These are phyloP conservation scores for Parietaria judaica DNA, from an alignment of 306 rosid genomes.

Conservation along the genomic window DNA sequence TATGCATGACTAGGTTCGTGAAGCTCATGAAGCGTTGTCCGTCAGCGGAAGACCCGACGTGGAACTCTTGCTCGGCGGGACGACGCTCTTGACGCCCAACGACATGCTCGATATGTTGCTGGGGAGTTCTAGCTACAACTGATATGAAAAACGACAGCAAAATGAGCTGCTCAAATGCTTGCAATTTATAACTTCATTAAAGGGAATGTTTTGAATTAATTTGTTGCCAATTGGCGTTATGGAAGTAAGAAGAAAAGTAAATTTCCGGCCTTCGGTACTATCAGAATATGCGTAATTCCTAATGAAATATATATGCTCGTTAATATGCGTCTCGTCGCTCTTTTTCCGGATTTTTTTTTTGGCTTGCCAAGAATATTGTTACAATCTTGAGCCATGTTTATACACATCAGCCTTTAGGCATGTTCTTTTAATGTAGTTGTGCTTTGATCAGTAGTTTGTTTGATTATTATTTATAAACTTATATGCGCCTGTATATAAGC, in stretches of 20 bases:
- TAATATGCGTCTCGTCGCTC: too few species aligned
- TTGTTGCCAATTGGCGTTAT: background rate
- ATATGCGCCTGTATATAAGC: too few species aligned
- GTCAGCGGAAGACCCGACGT: constrained; percentile 84
- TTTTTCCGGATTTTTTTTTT: too few species aligned
- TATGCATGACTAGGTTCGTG: constrained; percentile 48
- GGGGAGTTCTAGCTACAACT: constrained; percentile 52
- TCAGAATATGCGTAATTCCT: too few species aligned
- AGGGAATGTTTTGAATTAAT: background rate
- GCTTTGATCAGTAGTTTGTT: too few species aligned
- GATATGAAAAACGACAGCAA: constrained; percentile 19
- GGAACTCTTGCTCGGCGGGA: constrained; percentile 84
- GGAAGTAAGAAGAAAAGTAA: background rate
- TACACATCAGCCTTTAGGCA: too few species aligned
- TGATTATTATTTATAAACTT: too few species aligned
- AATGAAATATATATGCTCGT: too few species aligned
- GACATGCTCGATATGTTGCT: constrained; percentile 65
- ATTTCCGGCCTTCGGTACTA: too few species aligned
- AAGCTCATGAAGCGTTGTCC: constrained; percentile 74
- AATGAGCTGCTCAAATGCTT: background rate
- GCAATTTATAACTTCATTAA: background rate
- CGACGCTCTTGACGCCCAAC: constrained; percentile 65
- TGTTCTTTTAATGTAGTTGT: too few species aligned
- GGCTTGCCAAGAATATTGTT: too few species aligned
- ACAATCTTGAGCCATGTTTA: too few species aligned